phyloP scores from a whole-genome alignment of 140 eudicot species.

The Anethum foeniculum region DNA sequence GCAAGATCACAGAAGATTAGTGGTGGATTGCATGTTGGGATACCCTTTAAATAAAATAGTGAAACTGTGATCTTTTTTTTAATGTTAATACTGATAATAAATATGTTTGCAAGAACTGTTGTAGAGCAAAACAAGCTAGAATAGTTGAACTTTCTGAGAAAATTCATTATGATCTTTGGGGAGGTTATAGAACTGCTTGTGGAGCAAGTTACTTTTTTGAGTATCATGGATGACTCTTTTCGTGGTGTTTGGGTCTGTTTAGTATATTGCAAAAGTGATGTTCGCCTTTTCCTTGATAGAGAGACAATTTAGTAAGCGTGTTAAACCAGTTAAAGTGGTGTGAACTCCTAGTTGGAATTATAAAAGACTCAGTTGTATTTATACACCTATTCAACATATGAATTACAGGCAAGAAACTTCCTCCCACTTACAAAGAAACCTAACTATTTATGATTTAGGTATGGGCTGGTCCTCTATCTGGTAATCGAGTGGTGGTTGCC shows the following conservation, averaged over 20 bases:
- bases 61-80: neutral
- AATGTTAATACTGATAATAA: neutral
- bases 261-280: neutral
- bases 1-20: neutral
- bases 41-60: neutral
- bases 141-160: neutral
- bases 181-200: neutral
- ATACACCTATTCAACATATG: neutral
- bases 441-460: constrained; percentile 31
- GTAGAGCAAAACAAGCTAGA: neutral
- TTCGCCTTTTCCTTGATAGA: neutral
- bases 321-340: neutral
- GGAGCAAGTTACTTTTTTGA: neutral
- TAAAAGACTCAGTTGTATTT: neutral
- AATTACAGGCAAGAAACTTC: neutral
- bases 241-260: neutral
- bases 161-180: neutral
- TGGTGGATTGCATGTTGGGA: neutral
- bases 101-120: neutral
- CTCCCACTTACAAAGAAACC: neutral
- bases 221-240: neutral
- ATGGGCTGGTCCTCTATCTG: constrained; percentile 92
- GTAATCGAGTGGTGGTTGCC: constrained; percentile 50
- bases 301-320: neutral
- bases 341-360: neutral